Conservation (phyloP, 2,329 filamentous ascomycete genomes). For the Venturia carpophila region DNA sequence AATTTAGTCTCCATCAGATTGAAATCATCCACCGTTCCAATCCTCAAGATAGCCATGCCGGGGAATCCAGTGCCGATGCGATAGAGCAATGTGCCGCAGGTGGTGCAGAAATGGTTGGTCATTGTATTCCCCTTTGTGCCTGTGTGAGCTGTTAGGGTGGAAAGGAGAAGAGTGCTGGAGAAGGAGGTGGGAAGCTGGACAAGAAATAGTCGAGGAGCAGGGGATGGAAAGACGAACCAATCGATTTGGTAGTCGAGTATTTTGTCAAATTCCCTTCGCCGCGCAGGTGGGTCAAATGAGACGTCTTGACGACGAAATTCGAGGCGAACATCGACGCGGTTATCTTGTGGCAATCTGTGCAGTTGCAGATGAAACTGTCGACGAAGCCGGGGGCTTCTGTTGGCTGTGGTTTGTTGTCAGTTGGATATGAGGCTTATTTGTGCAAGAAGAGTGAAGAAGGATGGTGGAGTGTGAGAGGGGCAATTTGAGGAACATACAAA, state of each 20-base stretch:
- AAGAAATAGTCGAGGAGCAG: too few relatives aligned
- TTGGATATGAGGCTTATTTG: too few relatives aligned
- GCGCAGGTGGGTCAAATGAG: slow-evolving; percentile 42
- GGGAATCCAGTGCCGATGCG: slow-evolving; percentile 41
- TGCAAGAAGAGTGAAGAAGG: too few relatives aligned
- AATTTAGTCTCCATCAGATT: slow-evolving; percentile 49
- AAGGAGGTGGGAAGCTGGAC: too few relatives aligned
- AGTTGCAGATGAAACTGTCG: slow-evolving; percentile 52
- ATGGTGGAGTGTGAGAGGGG: too few relatives aligned
- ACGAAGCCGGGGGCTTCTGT: slow-evolving; percentile 40
- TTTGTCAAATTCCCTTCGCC: slow-evolving; percentile 44
- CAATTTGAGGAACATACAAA: slow-evolving; percentile 17
- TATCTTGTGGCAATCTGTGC: slow-evolving; percentile 54
- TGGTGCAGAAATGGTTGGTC: slow-evolving; percentile 55
- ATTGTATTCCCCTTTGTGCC: slow-evolving; percentile 39
- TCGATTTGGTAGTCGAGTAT: slow-evolving; percentile 35
- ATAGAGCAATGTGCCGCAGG: slow-evolving; percentile 56
- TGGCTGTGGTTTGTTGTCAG: slow-evolving; percentile 24
- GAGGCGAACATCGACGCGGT: slow-evolving; percentile 54
- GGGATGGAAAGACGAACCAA: slow-evolving; percentile 25
- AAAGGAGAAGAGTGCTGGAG: too few relatives aligned
- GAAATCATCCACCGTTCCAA: slow-evolving; percentile 58
- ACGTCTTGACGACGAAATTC: slow-evolving; percentile 45
- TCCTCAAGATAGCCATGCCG: slow-evolving; percentile 42
- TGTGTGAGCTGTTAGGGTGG: background rate